Evolutionary conservation across 1,284 basidiomycete genomes (phyloP).

Genomic region (Rugosomyces carneus): DNA sequence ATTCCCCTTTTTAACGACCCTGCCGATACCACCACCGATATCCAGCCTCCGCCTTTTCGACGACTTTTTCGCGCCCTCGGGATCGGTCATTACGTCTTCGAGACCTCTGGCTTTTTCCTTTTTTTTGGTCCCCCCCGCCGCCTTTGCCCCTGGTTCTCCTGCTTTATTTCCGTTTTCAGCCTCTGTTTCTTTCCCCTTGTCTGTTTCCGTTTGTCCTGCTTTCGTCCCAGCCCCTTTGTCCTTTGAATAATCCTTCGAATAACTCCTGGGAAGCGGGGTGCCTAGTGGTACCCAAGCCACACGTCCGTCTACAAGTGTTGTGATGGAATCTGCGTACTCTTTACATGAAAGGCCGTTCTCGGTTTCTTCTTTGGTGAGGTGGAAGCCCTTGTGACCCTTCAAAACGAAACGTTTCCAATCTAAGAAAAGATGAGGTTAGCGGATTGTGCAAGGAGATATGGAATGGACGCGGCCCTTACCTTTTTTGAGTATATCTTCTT

Average conservation of each 20-base stretch:
- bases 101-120: background rate
- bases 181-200: background rate
- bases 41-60: too few species aligned
- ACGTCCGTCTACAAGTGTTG: constrained; percentile 2
- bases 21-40: too few species aligned
- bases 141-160: too few species aligned
- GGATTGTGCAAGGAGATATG: background rate
- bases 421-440: constrained; percentile 8
- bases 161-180: background rate
- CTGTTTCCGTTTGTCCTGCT: too few species aligned
- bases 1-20: too few species aligned
- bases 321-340: constrained; percentile 22
- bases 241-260: background rate
- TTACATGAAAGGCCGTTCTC: constrained; percentile 27
- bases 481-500: constrained; percentile 32
- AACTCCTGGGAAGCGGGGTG: background rate
- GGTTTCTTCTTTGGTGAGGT: constrained; percentile 29
- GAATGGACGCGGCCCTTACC: constrained; percentile 17
- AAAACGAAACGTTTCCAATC: constrained; percentile 33
- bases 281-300: background rate
- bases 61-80: too few species aligned
- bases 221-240: background rate
- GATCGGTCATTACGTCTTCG: too few species aligned
- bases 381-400: constrained; percentile 37
- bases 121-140: background rate